Evolutionary conservation across 208 protist genomes (phyloP).

Genomic region (Crithidia brevicula): DNA sequence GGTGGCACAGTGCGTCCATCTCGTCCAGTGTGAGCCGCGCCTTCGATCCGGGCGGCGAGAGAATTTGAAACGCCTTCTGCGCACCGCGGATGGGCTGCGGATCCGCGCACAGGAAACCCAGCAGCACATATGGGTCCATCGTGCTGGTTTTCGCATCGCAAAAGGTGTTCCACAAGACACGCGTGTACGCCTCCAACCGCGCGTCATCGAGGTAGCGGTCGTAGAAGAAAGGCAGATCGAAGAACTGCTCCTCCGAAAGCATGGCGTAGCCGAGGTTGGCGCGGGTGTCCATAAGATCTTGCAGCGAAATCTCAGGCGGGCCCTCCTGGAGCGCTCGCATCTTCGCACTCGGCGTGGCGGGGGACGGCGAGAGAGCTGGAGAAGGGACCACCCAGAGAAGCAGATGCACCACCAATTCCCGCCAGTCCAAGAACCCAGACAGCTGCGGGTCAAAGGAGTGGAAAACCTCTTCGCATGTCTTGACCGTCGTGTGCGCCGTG

Average conservation of each 20-base stretch:
- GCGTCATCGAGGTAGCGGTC: slow-evolving; percentile 46
- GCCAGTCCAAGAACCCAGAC: slow-evolving; percentile 82
- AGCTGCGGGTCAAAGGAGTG: slow-evolving; percentile 56
- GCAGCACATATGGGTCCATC: slow-evolving; percentile 53
- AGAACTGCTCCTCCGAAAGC: slow-evolving; percentile 60
- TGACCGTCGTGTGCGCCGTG: slow-evolving; percentile 13
- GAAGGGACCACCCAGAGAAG: slow-evolving; percentile 78
- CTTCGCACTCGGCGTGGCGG: slow-evolving; percentile 11
- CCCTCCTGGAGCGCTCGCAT: background rate
- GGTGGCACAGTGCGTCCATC: slow-evolving; percentile 45
- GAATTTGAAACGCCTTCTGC: slow-evolving; percentile 84
- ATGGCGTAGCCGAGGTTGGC: slow-evolving; percentile 37
- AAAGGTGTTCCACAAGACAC: slow-evolving; percentile 81
- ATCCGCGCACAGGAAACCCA: slow-evolving; percentile 82
- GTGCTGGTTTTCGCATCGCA: slow-evolving; percentile 30
- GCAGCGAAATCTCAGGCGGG: slow-evolving; percentile 57
- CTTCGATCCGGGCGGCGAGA: slow-evolving; percentile 28
- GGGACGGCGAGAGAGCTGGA: slow-evolving; percentile 1
- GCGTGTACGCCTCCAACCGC: slow-evolving; percentile 60
- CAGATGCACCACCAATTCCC: slow-evolving; percentile 83
- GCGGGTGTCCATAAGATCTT: slow-evolving; percentile 56
- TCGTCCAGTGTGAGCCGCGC: slow-evolving; percentile 33
- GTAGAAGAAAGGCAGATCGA: slow-evolving; percentile 70
- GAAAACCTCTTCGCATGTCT: slow-evolving; percentile 63
- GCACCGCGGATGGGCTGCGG: slow-evolving; percentile 78